Evolutionary conservation across 805 yeast genomes (phyloP), one percentile per base, ranked within the genome.

Genomic region (Lachancea nothofagi): DNA sequence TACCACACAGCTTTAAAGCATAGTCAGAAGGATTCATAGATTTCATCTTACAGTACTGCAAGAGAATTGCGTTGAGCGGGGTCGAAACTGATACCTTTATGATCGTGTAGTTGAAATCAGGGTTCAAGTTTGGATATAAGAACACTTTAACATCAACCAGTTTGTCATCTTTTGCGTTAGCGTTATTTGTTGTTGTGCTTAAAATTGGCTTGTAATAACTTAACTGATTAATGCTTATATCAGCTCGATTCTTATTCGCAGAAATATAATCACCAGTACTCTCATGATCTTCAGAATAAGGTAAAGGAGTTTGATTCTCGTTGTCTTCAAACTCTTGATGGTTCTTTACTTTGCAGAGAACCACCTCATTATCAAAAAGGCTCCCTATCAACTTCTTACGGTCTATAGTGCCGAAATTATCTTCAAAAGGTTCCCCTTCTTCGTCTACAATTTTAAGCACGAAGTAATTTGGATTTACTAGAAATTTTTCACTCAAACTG

Each of bases 371-470:
- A 40, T 79, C 81, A 18, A 87, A 84, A 57, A 87, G 85, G 0
- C 90, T 77, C 2, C 78, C 67, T 20, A 93, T 66, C 3, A 66
- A 51, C 38, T 89, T 68, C 0, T 75, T 70, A 47, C 97, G 67
- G 32, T 83, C 90, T 40, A 93, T 65, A 1, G 89, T 77, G 1
- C 97, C 97, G 66, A 93, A 89, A 38, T 87, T 85, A 25, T 75
- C 81, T 49, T 94, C 98, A 39, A 86, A 88, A 27, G 84, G 80
- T 36, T 94, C 96, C 6, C 90, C 90, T 56, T 89, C 97, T 36
- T 90, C 97, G 57, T 93, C 98, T 1, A 83, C 88, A 17, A 90
- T 69, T 42, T 83, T 83, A 24, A 90, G 54, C 18, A 52, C 45
- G 33, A 57, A 62, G n/a, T 50, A 47, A 32, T 61, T 61, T 1